Conservation (phyloP, 23 red algal species). For the Cyanidium caldarium region DNA sequence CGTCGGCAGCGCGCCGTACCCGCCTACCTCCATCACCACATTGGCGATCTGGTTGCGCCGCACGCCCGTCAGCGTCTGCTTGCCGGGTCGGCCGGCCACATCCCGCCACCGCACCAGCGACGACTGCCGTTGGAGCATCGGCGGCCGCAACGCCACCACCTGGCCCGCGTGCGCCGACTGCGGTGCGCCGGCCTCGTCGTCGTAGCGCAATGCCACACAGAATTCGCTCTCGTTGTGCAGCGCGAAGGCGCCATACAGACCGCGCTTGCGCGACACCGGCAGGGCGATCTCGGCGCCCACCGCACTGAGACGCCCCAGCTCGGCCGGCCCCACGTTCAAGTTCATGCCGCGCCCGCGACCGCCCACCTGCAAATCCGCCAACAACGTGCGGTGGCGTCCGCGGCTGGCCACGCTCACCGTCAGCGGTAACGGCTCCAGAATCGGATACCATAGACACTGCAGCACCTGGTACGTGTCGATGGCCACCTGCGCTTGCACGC, state of each 20-base stretch:
- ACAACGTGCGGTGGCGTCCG: background rate
- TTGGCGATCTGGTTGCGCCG: too few relatives aligned
- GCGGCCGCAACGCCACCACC: background rate
- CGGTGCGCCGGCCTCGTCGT: background rate
- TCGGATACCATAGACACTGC: background rate
- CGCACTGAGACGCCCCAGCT: background rate
- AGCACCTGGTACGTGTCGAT: background rate
- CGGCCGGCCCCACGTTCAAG: background rate
- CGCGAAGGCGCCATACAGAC: too few relatives aligned
- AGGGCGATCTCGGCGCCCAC: background rate
- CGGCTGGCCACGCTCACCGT: background rate
- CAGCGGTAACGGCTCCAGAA: background rate
- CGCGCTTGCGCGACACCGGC: too few relatives aligned
- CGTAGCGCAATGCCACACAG: background rate
- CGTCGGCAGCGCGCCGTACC: background rate
- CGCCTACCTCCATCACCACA: background rate
- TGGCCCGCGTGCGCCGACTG: background rate
- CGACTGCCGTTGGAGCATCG: background rate
- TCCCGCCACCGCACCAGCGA: background rate
- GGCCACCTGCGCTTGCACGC: background rate
- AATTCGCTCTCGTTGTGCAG: conserved; percentile 6
- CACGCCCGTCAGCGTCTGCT: background rate
- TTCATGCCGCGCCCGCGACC: background rate
- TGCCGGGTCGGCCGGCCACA: background rate
- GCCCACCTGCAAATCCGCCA: background rate